A percentile compares a stretch with the other conserved stretches of the same genome.
Evolutionary conservation across 1,139 yeast genomes (phyloP).

Genomic region (Blastobotrys apis): DNA sequence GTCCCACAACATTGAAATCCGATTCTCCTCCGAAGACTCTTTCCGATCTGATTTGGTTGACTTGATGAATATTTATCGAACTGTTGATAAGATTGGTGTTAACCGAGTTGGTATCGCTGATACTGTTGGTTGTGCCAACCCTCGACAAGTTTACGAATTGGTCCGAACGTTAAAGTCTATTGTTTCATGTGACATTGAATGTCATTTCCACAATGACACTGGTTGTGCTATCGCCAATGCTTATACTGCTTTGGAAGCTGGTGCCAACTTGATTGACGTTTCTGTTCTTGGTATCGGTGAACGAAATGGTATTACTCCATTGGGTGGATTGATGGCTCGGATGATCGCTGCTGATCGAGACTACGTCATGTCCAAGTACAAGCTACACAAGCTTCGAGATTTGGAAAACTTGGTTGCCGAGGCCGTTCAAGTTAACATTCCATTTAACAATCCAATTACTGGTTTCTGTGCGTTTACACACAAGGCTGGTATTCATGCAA

Average conservation of each 20-base stretch:
- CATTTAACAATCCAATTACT: constrained; percentile 97
- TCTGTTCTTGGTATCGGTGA: constrained; percentile 98
- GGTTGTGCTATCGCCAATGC: constrained; percentile 99
- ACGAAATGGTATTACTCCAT: constrained; percentile 96
- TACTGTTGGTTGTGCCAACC: constrained; percentile 98
- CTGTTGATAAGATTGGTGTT: constrained; percentile 96
- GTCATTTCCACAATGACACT: constrained; percentile 98
- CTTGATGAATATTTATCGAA: constrained; percentile 87
- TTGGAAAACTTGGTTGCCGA: constrained; percentile 94
- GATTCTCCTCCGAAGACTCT: constrained; percentile 96
- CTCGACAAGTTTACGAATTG: constrained; percentile 96
- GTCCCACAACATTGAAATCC: constrained; percentile 93
- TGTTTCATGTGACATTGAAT: constrained; percentile 94
- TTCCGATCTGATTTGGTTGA: constrained; percentile 97
- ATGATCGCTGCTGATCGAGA: constrained; percentile 99
- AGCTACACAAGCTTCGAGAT: constrained; percentile 92
- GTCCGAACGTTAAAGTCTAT: constrained; percentile 90
- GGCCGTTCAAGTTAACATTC: constrained; percentile 94
- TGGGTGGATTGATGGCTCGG: constrained; percentile 98
- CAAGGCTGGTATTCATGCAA: constrained; percentile 99
- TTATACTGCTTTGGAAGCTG: constrained; percentile 96
- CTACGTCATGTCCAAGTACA: constrained; percentile 90
- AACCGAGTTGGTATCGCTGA: constrained; percentile 99
- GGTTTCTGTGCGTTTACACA: constrained; percentile 99
- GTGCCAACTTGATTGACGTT: constrained; percentile 92